Conservation (phyloP, 768 basidiomycete species). For the Exidia glandulosa region DNA sequence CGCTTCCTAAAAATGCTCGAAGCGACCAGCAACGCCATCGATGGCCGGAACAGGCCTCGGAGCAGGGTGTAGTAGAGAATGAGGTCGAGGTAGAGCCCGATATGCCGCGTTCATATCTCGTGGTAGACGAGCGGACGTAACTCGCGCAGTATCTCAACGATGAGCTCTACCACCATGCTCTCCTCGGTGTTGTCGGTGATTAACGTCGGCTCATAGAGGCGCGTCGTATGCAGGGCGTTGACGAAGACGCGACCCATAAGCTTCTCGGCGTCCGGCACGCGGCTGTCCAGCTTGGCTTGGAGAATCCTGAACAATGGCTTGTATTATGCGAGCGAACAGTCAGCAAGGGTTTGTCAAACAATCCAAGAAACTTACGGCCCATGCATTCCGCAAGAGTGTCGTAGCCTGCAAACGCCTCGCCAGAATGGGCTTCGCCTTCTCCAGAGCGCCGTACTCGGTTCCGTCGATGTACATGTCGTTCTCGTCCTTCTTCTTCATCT, state of each 20-base stretch:
- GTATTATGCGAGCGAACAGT: constrained; percentile 44
- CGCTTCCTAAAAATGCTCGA: constrained; percentile 90
- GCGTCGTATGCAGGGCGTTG: constrained; percentile 73
- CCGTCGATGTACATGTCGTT: constrained; percentile 28
- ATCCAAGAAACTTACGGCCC: constrained; percentile 70
- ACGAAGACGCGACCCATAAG: constrained; percentile 82
- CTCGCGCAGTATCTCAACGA: constrained; percentile 62
- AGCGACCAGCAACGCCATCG: constrained; percentile 82
- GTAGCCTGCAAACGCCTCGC: neutral
- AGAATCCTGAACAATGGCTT: constrained; percentile 80
- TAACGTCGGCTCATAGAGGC: constrained; percentile 59
- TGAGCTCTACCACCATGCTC: constrained; percentile 76
- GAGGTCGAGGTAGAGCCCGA: constrained; percentile 80
- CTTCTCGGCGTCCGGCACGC: constrained; percentile 75
- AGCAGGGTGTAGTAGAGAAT: constrained; percentile 85
- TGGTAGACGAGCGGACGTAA: constrained; percentile 88
- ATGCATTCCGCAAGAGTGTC: constrained; percentile 59
- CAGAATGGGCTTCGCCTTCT: constrained; percentile 69
- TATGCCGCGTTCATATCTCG: constrained; percentile 90
- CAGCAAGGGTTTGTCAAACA: constrained; percentile 54
- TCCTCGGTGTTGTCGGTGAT: constrained; percentile 40
- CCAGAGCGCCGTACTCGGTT: constrained; percentile 58
- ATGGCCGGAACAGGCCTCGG: constrained; percentile 89
- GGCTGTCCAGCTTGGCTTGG: constrained; percentile 35
- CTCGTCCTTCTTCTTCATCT: constrained; percentile 37